phyloP scores from a whole-genome alignment of 306 rosid genomes.

The Senna tora region DNA sequence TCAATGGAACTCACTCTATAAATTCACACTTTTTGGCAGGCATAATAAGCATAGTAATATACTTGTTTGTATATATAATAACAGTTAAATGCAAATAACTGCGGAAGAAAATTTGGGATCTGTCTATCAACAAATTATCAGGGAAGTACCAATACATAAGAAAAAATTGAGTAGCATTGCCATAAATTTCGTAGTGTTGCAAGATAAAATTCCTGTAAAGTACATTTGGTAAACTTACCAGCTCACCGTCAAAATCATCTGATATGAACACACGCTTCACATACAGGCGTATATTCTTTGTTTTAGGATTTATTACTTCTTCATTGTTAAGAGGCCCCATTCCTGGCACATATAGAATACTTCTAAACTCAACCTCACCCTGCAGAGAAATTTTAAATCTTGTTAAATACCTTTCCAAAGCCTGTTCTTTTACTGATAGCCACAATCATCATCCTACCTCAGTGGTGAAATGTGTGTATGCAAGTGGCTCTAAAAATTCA shows the following conservation, averaged over 20 bases:
- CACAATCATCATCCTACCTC: slow-evolving; percentile 60
- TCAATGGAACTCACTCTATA: background rate
- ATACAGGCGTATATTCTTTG: slow-evolving; percentile 87
- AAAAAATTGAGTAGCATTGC: background rate
- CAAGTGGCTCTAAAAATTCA: slow-evolving; percentile 93
- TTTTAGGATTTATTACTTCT: slow-evolving; percentile 89
- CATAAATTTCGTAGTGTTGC: background rate
- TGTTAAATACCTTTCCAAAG: slow-evolving; percentile 8
- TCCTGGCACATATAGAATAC: slow-evolving; percentile 91
- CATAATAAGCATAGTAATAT: background rate
- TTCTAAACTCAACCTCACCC: slow-evolving; percentile 98
- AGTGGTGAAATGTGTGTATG: slow-evolving; percentile 86
- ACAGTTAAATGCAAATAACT: background rate
- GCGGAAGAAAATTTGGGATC: background rate
- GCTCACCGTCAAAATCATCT: slow-evolving; percentile 97
- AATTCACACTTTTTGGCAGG: background rate
- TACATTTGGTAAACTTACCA: slow-evolving; percentile 61
- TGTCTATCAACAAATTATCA: background rate
- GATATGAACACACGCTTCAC: slow-evolving; percentile 98
- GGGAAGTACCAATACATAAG: background rate
- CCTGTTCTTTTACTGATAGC: background rate
- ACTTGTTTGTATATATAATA: background rate
- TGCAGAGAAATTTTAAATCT: slow-evolving; percentile 46
- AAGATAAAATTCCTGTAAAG: slow-evolving; percentile 22
- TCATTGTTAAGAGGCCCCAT: slow-evolving; percentile 98